Evolutionary conservation across 2,329 filamentous ascomycete genomes (phyloP).

Genomic region (Diplodia corticola): DNA sequence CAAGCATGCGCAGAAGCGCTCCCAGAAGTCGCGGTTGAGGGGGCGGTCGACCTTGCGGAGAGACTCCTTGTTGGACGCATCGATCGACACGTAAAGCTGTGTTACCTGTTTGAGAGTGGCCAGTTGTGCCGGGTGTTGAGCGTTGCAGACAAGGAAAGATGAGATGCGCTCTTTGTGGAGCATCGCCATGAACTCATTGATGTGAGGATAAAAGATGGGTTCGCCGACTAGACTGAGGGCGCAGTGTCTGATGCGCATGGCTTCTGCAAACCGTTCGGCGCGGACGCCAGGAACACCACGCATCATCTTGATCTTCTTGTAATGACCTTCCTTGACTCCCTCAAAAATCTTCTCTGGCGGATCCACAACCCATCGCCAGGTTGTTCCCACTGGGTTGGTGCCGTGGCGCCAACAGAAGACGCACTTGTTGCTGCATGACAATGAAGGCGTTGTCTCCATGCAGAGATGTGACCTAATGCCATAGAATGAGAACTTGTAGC

Average conservation of each 20-base stretch:
- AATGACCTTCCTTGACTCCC: constrained; percentile 88
- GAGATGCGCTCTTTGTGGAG: constrained; percentile 85
- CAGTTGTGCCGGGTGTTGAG: constrained; percentile 91
- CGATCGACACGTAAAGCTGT: constrained; percentile 94
- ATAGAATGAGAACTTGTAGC: constrained; percentile 98
- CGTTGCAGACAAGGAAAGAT: constrained; percentile 94
- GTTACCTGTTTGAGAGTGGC: constrained; percentile 81
- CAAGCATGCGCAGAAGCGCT: constrained; percentile 86
- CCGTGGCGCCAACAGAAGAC: constrained; percentile 99
- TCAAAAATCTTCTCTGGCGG: constrained; percentile 85
- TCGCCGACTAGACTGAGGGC: constrained; percentile 90
- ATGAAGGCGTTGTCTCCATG: constrained; percentile 95
- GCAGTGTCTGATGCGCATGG: constrained; percentile 90
- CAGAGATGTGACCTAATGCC: constrained; percentile 95
- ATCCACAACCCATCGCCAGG: constrained; percentile 95
- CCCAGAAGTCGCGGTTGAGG: constrained; percentile 95
- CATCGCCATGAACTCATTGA: constrained; percentile 85
- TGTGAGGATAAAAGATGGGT: constrained; percentile 98
- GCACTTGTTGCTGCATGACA: constrained; percentile 97
- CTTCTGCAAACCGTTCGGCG: constrained; percentile 88
- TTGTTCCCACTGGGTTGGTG: constrained; percentile 94
- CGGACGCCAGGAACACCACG: constrained; percentile 89
- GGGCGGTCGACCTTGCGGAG: constrained; percentile 87
- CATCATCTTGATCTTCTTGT: constrained; percentile 97
- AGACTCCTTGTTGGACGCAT: constrained; percentile 86